Conservation (phyloP, 345 rosid species). For the Hibiscus syriacus region DNA sequence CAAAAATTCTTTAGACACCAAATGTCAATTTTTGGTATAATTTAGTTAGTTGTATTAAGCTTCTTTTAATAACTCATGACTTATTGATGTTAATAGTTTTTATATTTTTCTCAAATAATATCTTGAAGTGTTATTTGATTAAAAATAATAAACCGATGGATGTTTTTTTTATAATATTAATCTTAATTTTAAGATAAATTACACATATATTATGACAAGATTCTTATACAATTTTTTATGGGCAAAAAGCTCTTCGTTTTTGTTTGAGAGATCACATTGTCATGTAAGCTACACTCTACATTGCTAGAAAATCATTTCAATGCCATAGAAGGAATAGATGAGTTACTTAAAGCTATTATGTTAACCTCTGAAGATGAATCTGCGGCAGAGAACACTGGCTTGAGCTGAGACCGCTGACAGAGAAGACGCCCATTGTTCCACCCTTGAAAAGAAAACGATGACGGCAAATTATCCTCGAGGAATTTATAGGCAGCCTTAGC, state of each 20-base stretch:
- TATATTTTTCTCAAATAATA: too few relatives aligned
- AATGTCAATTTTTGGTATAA: too few relatives aligned
- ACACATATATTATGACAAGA: too few relatives aligned
- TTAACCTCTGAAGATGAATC: conserved; percentile 40
- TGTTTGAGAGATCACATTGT: conserved; percentile 22
- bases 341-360: conserved; percentile 48
- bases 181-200: too few relatives aligned
- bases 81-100: too few relatives aligned
- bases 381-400: conserved; percentile 38
- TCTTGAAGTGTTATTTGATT: too few relatives aligned
- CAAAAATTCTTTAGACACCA: too few relatives aligned
- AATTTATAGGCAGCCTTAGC: conserved; percentile 57
- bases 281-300: neutral
- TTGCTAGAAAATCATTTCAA: neutral
- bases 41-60: too few relatives aligned
- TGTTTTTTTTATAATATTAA: too few relatives aligned
- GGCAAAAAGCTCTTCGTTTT: conserved; percentile 6
- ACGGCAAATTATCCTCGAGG: conserved; percentile 54
- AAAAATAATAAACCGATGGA: too few relatives aligned
- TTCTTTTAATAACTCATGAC: too few relatives aligned
- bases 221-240: too few relatives aligned
- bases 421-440: conserved; percentile 90
- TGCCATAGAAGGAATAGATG: conserved; percentile 34
- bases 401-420: conserved; percentile 78
- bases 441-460: conserved; percentile 60